Evolutionary conservation across 257 asterid genomes (phyloP).

Genomic region (Penstemon eatonii): DNA sequence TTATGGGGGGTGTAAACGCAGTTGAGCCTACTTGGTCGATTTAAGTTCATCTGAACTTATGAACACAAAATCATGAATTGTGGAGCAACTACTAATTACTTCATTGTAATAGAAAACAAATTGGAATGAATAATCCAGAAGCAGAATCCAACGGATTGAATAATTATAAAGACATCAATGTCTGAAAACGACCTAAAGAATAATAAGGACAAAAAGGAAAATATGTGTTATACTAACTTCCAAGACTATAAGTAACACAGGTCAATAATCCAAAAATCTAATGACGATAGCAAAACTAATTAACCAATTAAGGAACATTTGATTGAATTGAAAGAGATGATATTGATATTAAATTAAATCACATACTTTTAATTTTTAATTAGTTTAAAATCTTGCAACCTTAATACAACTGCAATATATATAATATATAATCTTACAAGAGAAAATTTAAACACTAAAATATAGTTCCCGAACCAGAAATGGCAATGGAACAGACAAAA

Average conservation of each 20-base stretch:
- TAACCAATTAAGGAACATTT: background rate
- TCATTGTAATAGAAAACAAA: no score
- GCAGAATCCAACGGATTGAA: no score
- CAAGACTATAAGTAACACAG: background rate
- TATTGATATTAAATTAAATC: background rate
- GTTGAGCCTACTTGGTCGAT: no score
- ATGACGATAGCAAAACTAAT: background rate
- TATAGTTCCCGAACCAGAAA: conserved; percentile 7
- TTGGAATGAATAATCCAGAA: no score
- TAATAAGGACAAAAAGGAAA: background rate
- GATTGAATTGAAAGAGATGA: background rate
- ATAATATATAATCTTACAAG: background rate
- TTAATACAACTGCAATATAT: conserved; percentile 1
- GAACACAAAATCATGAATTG: no score
- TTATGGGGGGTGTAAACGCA: no score
- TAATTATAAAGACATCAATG: no score
- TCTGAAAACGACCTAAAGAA: no score
- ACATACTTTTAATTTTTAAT: no score
- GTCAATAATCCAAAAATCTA: background rate
- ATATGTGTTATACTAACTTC: background rate
- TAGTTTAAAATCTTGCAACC: conserved; percentile 3
- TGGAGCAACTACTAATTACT: no score
- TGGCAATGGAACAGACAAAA: conserved; percentile 15
- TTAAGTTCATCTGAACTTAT: no score
- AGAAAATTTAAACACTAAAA: background rate